Base-by-base conservation (phyloP, 1,284 basidiomycete genomes). In the Cryptococcus floricola region DNA sequence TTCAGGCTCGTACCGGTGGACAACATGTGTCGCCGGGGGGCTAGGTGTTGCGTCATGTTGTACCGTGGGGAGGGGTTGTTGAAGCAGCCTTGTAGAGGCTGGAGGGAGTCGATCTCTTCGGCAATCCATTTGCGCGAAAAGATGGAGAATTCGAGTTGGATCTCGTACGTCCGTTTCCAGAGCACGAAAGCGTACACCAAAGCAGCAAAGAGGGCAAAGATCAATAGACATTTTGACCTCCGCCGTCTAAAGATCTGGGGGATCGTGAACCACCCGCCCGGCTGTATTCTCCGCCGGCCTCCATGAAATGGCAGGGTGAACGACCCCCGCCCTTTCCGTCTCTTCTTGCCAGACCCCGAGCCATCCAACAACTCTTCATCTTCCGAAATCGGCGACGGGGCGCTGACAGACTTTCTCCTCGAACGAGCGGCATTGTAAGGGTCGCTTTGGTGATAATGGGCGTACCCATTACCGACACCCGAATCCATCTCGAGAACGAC, bases 121-220 rank as follows among this genome's bases (percentile, higher is more conserved):
- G 81, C 73, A 38, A 92, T 80, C 90, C 91, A 94, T 47, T 79
- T 77, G 28, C 86, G 82, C 61, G 82, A 81, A 75, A 89, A 91
- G 63, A 89, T 82, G 25, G 85, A 80, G 23, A 92, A 77, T 76
- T 93, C 91, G 63, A 93, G 74, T 70, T 92, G 90, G 4, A 88
- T 82, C 70, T 93, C 87, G 77, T 85, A 91, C 31, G 82, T 68
- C 63, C 82, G 81, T 54, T 83, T 73, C 16, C 82, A 80, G 18
- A 81, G 53, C 46, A 85, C 57, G 34, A 85, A 48, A 54, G 77
- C 58, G 50, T 84, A 57, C 52, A 80, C 59, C 39, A 74, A 56
- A 18, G 74, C 46, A 13, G 63, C 44, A n/a, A 63, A 25, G 16
- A 62, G 38, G 2, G 39, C 25, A n/a, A 45, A 10, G 7, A 54